Evolutionary conservation across 2,329 filamentous ascomycete species (phyloP), one percentile per base, ranked within the genome.

Genomic region (Periconia macrospinosa): DNA sequence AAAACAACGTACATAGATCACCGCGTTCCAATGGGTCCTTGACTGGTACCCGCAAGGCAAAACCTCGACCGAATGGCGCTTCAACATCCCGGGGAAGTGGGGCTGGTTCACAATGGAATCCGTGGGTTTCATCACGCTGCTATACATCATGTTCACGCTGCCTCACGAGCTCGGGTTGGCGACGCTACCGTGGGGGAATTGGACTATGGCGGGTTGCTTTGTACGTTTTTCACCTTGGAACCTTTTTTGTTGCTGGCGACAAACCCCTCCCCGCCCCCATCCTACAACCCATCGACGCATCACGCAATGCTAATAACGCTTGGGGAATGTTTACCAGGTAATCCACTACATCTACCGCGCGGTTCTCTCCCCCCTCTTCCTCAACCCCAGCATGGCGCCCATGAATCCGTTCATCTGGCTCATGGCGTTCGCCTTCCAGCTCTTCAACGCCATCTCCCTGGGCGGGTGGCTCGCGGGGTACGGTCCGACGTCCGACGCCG

Each of bases 291-390:
- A n/a, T n/a, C n/a, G n/a, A n/a, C n/a, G n/a, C n/a, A n/a, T n/a
- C n/a, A n/a, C n/a, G n/a, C 23, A 6, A 42, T 45, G 47, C 20
- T 47, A 37, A 45, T 41, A 18, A 35, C 18, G n/a, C n/a, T n/a
- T n/a, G n/a, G n/a, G 40, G 7, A 6, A 37, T 37, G 8, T 27
- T 8, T 27, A 6, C n/a, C 54, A 90, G 80, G 80, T 89, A 33
- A 84, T 93, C 52, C 94, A 99, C 78, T 99, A 99, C 80, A 62
- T 86, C 69, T 95, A 99, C 81, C 91, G 94, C 58, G 92, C 94
- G 10, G 74, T 97, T 52, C 76, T 96, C 57, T 89, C 86, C 52
- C 93, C 94, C 2, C 78, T 95, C 53, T 80, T 93, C 59, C 77
- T 85, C 40, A 91, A 93, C 58, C 93, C 93, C 0, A 92, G 87